A percentile compares a stretch with the other conserved stretches of the same genome.
Evolutionary conservation across 2,329 filamentous ascomycete genomes (phyloP).

Genomic region (Plectosphaerella cucumerina): DNA sequence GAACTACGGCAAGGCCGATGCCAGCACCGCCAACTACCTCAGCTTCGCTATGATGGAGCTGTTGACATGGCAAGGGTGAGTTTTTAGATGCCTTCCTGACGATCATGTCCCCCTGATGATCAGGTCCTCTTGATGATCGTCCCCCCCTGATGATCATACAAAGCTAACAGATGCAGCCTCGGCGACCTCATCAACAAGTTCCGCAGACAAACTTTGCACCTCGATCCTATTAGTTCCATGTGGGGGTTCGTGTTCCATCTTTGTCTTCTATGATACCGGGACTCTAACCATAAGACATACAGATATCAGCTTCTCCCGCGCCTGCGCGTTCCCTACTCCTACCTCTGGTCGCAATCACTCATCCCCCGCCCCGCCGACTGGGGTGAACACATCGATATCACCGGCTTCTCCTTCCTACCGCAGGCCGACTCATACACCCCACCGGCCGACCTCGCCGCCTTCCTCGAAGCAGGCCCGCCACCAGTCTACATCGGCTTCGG

Average conservation of each 20-base stretch:
- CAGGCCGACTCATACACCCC: conserved; percentile 49
- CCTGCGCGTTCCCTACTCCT: conserved; percentile 62
- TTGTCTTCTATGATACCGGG: no score
- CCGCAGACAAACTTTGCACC: conserved; percentile 53
- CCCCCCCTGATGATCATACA: neutral
- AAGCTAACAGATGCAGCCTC: conserved; percentile 28
- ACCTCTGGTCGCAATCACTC: conserved; percentile 65
- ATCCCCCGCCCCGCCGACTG: conserved; percentile 64
- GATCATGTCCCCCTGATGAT: neutral
- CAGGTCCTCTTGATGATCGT: neutral
- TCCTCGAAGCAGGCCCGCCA: conserved; percentile 51
- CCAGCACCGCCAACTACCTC: conserved; percentile 60
- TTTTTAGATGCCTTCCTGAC: neutral
- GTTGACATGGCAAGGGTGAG: conserved; percentile 66
- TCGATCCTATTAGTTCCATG: conserved; percentile 62
- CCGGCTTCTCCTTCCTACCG: conserved; percentile 59
- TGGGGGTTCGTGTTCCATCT: no score
- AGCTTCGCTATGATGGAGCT: conserved; percentile 67
- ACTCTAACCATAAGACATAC: no score
- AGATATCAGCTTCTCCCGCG: conserved; percentile 58
- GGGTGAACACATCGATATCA: conserved; percentile 53
- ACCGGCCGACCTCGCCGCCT: conserved; percentile 45
- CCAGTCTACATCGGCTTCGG: conserved; percentile 66
- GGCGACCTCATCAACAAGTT: conserved; percentile 72
- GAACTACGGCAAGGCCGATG: conserved; percentile 55